Evolutionary conservation across 768 basidiomycete species (phyloP).

Genomic region (Pleurotus tuber-regium): DNA sequence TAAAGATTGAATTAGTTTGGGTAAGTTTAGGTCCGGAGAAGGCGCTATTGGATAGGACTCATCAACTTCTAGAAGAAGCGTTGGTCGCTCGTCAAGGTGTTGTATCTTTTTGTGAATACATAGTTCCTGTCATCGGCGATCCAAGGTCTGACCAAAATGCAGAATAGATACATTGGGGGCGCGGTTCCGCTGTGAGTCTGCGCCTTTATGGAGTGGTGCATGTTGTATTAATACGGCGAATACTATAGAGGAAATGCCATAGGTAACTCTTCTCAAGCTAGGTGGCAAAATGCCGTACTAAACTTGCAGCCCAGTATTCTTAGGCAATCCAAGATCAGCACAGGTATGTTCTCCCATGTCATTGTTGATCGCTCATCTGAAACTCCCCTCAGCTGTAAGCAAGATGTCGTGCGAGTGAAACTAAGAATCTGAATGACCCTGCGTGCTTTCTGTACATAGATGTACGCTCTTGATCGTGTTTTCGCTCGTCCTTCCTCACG

Average conservation of each 20-base stretch:
- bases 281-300: background rate
- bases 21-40: background rate
- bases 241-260: conserved; percentile 3
- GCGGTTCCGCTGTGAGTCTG: background rate
- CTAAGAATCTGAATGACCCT: background rate
- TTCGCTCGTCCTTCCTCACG: background rate
- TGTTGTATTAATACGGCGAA: background rate
- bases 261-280: background rate
- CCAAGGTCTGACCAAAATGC: no score
- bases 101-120: conserved; percentile 1
- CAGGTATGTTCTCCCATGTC: background rate
- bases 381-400: background rate
- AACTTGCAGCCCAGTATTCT: background rate
- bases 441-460: background rate
- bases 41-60: background rate
- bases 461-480: background rate
- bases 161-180: conserved; percentile 8
- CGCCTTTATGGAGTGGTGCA: background rate
- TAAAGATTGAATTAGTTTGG: conserved; percentile 6
- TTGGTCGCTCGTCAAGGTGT: conserved; percentile 1
- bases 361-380: background rate
- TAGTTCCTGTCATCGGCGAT: no score
- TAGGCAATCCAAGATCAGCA: conserved; percentile 5
- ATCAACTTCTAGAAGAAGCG: conserved; percentile 2
- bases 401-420: background rate